phyloP scores from a whole-genome alignment of 225 moss, liverwort and hornwort species.

The Neckera pumila region DNA sequence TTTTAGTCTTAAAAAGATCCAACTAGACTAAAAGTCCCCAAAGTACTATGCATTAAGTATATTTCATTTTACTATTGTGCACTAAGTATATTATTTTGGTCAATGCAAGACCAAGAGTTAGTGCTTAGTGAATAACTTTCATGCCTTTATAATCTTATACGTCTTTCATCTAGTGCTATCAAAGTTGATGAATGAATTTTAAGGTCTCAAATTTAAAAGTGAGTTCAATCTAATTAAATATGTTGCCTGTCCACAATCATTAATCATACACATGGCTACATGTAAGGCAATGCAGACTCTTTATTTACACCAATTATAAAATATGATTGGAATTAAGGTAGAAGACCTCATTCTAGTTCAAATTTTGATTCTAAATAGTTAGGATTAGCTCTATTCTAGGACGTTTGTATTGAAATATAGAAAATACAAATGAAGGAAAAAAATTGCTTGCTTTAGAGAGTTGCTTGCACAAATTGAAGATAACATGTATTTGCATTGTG shows the following conservation, averaged over 20 bases:
- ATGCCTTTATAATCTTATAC: background rate
- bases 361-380: fast-evolving
- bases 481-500: background rate
- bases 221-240: background rate
- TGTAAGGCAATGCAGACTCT: background rate
- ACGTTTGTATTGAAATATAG: background rate
- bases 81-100: background rate
- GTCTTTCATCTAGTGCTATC: fast-evolving
- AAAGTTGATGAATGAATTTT: background rate
- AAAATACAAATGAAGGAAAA: background rate
- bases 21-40: fast-evolving
- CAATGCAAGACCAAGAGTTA: fast-evolving
- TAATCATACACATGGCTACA: fast-evolving
- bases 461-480: background rate
- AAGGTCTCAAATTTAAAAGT: background rate
- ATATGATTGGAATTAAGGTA: background rate
- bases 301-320: background rate
- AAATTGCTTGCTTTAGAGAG: background rate
- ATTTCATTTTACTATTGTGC: background rate
- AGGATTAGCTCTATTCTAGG: fast-evolving
- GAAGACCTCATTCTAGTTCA: fast-evolving
- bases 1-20: background rate
- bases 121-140: background rate
- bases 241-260: background rate
- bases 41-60: background rate